These are phyloP conservation scores for Volvox carteri DNA, from an alignment of 163 green algal species.

Conservation along the genomic window DNA sequence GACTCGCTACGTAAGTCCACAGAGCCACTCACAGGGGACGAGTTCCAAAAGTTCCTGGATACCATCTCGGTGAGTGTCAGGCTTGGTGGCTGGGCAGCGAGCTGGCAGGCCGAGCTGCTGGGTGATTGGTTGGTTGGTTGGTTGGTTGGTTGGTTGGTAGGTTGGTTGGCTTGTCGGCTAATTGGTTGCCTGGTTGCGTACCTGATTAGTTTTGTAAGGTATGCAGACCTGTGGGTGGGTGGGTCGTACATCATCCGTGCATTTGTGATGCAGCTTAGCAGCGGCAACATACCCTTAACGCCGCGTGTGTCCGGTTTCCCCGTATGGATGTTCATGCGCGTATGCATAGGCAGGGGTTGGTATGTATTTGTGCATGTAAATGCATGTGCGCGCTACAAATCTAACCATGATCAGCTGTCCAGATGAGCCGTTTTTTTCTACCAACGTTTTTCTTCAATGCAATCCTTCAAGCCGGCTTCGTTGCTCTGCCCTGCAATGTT, in stretches of 20 bases:
- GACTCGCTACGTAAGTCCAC: neutral
- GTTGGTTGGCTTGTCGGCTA: neutral
- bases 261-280: neutral
- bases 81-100: neutral
- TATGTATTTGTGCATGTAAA: neutral
- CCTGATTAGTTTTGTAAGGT: neutral
- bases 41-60: slow-evolving; percentile 44
- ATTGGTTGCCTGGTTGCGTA: neutral
- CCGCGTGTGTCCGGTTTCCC: too few relatives aligned
- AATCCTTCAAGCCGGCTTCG: neutral
- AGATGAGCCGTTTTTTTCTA: too few relatives aligned
- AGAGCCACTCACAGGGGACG: neutral
- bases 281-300: too few relatives aligned
- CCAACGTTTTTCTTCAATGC: too few relatives aligned
- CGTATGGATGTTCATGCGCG: too few relatives aligned
- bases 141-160: neutral
- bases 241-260: neutral
- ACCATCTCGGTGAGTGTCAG: neutral
- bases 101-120: neutral
- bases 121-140: neutral
- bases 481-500: neutral
- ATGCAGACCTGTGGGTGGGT: neutral
- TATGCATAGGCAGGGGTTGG: neutral
- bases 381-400: neutral
- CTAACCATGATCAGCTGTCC: too few relatives aligned